These are phyloP conservation scores for Powellomyces hirtus DNA, from an alignment of 192 early-diverging fungal species.

Conservation along the genomic window DNA sequence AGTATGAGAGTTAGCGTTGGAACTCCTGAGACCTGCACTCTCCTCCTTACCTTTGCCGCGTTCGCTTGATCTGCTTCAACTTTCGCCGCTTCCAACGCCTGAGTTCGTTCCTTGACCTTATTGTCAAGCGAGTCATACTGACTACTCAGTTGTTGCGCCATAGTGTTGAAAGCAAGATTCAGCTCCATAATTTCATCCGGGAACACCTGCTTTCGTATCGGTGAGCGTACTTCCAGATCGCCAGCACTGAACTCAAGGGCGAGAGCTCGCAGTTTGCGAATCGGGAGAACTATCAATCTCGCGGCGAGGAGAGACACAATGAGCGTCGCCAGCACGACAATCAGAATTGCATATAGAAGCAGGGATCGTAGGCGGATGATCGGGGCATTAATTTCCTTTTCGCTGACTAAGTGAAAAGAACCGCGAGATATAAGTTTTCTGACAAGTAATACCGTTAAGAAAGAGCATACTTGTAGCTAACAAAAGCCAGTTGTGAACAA, in stretches of 20 bases:
- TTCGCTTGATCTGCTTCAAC: slow-evolving; percentile 23
- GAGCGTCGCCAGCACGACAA: not conserved
- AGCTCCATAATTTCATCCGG: slow-evolving; percentile 23
- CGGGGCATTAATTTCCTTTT: slow-evolving; percentile 10
- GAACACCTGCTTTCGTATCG: not conserved
- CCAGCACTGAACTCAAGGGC: slow-evolving; percentile 5
- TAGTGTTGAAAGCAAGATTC: slow-evolving; percentile 22
- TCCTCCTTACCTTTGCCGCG: slow-evolving; percentile 20
- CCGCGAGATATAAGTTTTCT: too few species aligned
- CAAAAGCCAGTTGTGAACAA: not conserved
- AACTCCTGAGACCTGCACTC: too few species aligned
- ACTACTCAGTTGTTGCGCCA: slow-evolving; percentile 16
- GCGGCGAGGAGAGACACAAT: slow-evolving; percentile 1
- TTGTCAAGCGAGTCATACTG: slow-evolving; percentile 16
- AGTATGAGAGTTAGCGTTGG: not conserved
- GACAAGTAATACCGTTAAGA: too few species aligned
- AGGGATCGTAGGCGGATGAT: not conserved
- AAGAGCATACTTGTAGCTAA: not conserved
- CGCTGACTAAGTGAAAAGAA: too few species aligned
- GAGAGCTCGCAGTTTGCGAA: not conserved
- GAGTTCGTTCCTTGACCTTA: slow-evolving; percentile 23
- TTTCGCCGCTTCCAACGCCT: slow-evolving; percentile 20
- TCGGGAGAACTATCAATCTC: slow-evolving; percentile 8
- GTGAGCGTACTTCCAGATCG: not conserved
- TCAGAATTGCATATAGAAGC: slow-evolving; percentile 6